A percentile compares a stretch with the other conserved stretches of the same genome.
phyloP scores from a whole-genome alignment of 371 early-diverging fungal species.

The Lichtheimia ornata region DNA sequence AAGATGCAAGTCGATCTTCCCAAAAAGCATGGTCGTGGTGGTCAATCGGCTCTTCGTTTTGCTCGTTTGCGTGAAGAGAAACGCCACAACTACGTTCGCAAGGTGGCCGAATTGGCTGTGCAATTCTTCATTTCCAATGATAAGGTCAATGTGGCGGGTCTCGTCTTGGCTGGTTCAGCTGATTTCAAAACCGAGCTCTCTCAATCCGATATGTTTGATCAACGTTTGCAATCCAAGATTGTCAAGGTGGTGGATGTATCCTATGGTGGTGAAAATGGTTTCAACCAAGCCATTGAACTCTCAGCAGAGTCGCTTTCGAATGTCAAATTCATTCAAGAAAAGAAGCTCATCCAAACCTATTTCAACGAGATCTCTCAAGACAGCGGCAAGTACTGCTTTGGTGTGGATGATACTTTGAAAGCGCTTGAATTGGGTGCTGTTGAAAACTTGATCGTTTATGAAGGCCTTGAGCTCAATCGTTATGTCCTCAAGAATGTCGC shows the following conservation, averaged over 20 bases:
- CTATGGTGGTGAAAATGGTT: constrained; percentile 99
- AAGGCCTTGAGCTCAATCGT: constrained; percentile 84
- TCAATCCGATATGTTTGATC: constrained; percentile 95
- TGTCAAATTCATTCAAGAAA: constrained; percentile 99
- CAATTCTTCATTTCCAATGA: constrained; percentile 58
- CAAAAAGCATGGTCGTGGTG: constrained; percentile 99
- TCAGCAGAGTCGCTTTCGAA: constrained; percentile 93
- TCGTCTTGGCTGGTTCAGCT: constrained; percentile 97
- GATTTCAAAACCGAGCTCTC: constrained; percentile 98
- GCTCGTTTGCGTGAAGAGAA: constrained; percentile 99
- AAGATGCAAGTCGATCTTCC: constrained; percentile 97
- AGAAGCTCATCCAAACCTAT: constrained; percentile 95
- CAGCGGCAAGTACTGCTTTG: constrained; percentile 97
- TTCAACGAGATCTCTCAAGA: constrained; percentile 98
- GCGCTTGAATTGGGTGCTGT: constrained; percentile 98
- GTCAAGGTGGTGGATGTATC: constrained; percentile 97
- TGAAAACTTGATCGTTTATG: constrained; percentile 98
- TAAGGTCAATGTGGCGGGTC: constrained; percentile 85
- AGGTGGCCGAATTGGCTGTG: constrained; percentile 96
- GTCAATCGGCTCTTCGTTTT: constrained; percentile 99
- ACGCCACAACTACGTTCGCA: constrained; percentile 98
- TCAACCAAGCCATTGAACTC: constrained; percentile 98
- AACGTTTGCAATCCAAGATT: constrained; percentile 87
- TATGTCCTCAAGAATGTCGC: constrained; percentile 73
- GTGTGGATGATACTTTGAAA: constrained; percentile 95